A percentile compares a stretch with the other conserved stretches of the same genome.
phyloP scores from a whole-genome alignment of 2,329 filamentous ascomycete genomes.

The Penicillium sp. region DNA sequence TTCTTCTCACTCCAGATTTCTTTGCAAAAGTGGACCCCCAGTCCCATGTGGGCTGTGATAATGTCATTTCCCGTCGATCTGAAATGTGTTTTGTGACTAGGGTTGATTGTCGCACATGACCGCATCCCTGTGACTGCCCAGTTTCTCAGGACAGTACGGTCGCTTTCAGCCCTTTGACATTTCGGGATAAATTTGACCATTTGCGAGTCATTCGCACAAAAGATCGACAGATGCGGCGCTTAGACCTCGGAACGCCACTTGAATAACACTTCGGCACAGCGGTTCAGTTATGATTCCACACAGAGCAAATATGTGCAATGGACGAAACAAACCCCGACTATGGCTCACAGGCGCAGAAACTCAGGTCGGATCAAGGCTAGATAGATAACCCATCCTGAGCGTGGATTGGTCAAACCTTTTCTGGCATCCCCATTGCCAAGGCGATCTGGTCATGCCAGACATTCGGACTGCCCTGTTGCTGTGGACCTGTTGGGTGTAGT shows the following conservation, averaged over 20 bases:
- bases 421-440: slow-evolving; percentile 6
- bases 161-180: neutral
- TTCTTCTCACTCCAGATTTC: neutral
- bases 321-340: neutral
- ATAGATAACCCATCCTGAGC: neutral
- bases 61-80: neutral
- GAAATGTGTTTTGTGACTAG: neutral
- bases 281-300: neutral
- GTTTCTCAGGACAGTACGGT: neutral
- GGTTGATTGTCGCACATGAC: neutral
- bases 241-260: neutral
- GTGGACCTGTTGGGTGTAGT: neutral
- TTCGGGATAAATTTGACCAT: neutral
- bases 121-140: neutral
- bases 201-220: neutral
- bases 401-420: neutral
- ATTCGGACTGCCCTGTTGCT: neutral
- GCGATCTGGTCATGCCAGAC: slow-evolving; percentile 2
- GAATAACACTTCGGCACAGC: neutral
- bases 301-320: neutral
- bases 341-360: neutral
- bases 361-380: neutral
- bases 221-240: neutral
- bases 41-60: neutral
- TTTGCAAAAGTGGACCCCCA: neutral